Evolutionary conservation across 2,329 filamentous ascomycete species (phyloP).

Genomic region (Neopestalotiopsis clavispora): DNA sequence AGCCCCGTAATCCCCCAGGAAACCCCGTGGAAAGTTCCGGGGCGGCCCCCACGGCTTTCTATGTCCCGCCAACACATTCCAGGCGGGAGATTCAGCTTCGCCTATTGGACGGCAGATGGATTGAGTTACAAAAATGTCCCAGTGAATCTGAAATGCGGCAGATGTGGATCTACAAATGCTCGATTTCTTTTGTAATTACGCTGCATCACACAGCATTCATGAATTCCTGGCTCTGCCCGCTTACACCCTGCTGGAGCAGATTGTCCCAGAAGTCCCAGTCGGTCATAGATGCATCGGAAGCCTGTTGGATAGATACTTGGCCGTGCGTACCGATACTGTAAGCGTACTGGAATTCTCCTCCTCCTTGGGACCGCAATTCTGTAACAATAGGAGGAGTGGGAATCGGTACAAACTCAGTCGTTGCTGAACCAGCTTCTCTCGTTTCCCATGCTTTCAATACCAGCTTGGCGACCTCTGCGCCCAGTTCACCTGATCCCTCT

Average conservation of each 20-base stretch:
- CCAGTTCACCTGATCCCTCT: not conserved
- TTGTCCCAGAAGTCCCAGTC: constrained; percentile 2
- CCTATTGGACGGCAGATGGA: not conserved
- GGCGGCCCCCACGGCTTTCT: not conserved
- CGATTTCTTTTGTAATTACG: not conserved
- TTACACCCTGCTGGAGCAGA: not conserved
- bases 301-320: not conserved
- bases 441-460: not conserved
- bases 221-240: not conserved
- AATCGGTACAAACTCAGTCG: not conserved
- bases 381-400: not conserved
- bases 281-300: not conserved
- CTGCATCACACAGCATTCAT: not conserved
- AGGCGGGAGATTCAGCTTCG: too few species aligned
- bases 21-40: not conserved
- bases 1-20: not conserved
- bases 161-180: too few species aligned
- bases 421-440: not conserved
- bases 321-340: not conserved
- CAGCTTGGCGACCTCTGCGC: not conserved
- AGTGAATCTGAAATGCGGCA: too few species aligned
- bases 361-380: not conserved
- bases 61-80: too few species aligned
- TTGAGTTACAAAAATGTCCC: too few species aligned
- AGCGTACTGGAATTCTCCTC: not conserved